phyloP scores from a whole-genome alignment of 2,329 filamentous ascomycete species.

The Colletotrichum sp. region DNA sequence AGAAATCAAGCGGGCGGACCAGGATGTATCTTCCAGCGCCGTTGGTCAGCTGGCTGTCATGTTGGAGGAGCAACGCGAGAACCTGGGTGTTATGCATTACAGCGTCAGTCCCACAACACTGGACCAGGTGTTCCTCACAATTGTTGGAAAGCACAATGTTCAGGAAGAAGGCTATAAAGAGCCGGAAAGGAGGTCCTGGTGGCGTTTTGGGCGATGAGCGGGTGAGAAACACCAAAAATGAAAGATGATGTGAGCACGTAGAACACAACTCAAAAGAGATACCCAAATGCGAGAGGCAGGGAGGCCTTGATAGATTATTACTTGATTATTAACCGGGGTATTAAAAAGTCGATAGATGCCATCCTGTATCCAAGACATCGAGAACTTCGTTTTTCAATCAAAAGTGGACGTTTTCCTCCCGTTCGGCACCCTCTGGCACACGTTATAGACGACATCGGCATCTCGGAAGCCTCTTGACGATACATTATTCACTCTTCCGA shows the following conservation, averaged over 20 bases:
- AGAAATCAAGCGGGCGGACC: constrained; percentile 28
- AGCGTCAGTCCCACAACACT: constrained; percentile 86
- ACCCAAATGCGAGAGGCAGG: not conserved
- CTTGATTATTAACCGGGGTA: not conserved
- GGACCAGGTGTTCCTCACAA: constrained; percentile 88
- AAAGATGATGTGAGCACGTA: not conserved
- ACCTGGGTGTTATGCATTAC: constrained; percentile 81
- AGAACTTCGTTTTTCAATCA: not conserved
- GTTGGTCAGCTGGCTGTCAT: constrained; percentile 74
- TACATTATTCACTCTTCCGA: not conserved
- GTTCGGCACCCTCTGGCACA: not conserved
- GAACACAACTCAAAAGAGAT: not conserved
- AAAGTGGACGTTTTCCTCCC: not conserved
- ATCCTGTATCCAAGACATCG: not conserved
- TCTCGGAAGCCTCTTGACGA: not conserved
- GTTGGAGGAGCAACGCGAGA: constrained; percentile 73
- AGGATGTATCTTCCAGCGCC: constrained; percentile 47
- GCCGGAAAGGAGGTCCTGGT: constrained; percentile 27
- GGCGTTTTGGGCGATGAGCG: constrained; percentile 5
- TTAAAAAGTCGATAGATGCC: not conserved
- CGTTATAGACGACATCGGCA: not conserved
- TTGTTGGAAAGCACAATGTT: constrained; percentile 81
- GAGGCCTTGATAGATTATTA: not conserved
- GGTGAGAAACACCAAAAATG: not conserved
- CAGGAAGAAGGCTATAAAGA: constrained; percentile 70